Conservation (phyloP, 1,284 basidiomycete genomes). For the Heterobasidion occidentale region DNA sequence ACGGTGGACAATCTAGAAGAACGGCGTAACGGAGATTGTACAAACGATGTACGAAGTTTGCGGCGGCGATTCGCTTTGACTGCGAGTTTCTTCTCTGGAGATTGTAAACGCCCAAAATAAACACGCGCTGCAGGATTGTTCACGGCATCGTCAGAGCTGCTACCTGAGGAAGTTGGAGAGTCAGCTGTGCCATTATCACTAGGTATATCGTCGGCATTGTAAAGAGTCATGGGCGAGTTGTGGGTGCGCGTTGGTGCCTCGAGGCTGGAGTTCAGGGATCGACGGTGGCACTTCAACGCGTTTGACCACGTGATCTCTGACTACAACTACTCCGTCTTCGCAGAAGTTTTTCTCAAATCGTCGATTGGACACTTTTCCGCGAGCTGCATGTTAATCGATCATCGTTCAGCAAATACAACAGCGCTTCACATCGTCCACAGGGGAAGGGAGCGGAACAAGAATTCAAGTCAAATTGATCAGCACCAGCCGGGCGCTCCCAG, state of each 20-base stretch:
- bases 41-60: conserved; percentile 22
- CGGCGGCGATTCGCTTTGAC: conserved; percentile 22
- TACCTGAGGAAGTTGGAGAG: conserved; percentile 10
- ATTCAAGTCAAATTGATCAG: too few species aligned
- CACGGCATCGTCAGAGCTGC: conserved; percentile 13
- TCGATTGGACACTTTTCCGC: too few species aligned
- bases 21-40: conserved; percentile 28
- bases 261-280: not conserved
- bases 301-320: conserved; percentile 8
- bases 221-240: not conserved
- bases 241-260: not conserved
- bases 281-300: conserved; percentile 10
- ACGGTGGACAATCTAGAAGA: conserved; percentile 39
- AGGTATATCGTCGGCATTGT: conserved; percentile 11
- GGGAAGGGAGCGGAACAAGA: too few species aligned
- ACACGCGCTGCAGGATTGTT: conserved; percentile 33
- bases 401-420: too few species aligned
- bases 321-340: too few species aligned
- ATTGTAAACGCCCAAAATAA: conserved; percentile 45
- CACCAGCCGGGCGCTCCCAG: too few species aligned
- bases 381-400: too few species aligned
- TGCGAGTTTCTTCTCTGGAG: conserved; percentile 45
- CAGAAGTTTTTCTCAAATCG: too few species aligned
- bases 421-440: too few species aligned
- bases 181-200: conserved; percentile 10